phyloP scores from a whole-genome alignment of 2,329 filamentous ascomycete genomes.

The Botrytis cinerea region DNA sequence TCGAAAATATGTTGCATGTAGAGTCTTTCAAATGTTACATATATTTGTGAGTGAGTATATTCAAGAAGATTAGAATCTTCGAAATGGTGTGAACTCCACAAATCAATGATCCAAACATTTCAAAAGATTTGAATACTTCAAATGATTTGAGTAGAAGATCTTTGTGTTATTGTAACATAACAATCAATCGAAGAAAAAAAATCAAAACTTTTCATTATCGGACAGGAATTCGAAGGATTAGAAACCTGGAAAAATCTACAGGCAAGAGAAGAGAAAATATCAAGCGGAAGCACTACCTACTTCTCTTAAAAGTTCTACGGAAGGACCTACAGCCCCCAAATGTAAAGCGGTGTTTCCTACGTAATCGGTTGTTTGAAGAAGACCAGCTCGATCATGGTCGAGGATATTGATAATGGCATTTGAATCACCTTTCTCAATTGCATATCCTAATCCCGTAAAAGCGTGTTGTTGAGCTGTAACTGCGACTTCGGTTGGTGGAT shows the following conservation, averaged over 20 bases:
- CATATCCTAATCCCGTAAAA: constrained; percentile 62
- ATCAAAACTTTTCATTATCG: not conserved
- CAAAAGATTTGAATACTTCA: not conserved
- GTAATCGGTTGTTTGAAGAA: constrained; percentile 44
- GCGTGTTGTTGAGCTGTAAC: constrained; percentile 52
- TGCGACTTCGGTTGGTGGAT: constrained; percentile 47
- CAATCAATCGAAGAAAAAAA: not conserved
- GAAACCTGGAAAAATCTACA: not conserved
- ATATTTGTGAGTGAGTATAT: not conserved
- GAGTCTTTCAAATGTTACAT: not conserved
- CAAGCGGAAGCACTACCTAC: constrained; percentile 40
- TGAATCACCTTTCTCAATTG: constrained; percentile 60
- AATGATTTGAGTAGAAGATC: not conserved
- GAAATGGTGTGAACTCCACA: not conserved
- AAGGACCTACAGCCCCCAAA: constrained; percentile 47
- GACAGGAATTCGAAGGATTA: not conserved
- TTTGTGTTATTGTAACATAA: not conserved
- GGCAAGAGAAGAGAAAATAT: not conserved
- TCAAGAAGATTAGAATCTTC: not conserved
- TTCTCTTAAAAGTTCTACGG: constrained; percentile 57
- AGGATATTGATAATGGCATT: constrained; percentile 43
- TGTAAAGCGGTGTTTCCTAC: constrained; percentile 45
- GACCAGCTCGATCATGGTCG: constrained; percentile 35
- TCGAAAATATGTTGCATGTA: not conserved
- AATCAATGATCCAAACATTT: not conserved